Conservation (phyloP, 2,329 filamentous ascomycete species). For the Cladosporium sp. region DNA sequence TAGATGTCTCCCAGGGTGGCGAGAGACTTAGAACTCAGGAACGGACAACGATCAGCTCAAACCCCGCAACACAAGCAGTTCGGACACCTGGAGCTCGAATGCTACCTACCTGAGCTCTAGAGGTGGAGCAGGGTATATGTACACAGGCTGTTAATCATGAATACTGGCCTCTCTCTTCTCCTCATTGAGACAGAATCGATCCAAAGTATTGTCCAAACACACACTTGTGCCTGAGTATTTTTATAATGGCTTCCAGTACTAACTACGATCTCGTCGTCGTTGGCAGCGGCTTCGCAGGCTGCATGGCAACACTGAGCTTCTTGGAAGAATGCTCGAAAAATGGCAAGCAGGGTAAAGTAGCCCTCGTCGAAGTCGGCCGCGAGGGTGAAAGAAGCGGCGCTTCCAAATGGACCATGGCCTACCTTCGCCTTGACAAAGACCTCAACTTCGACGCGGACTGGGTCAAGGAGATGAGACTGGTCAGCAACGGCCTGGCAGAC, state of each 20-base stretch:
- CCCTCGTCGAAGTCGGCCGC: slow-evolving; percentile 43
- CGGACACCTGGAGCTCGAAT: slow-evolving; percentile 14
- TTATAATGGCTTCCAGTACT: slow-evolving; percentile 31
- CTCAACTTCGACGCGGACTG: slow-evolving; percentile 39
- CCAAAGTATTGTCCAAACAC: not conserved
- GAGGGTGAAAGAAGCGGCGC: slow-evolving; percentile 44
- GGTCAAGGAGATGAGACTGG: slow-evolving; percentile 39
- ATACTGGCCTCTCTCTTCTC: not conserved
- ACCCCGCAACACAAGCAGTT: slow-evolving; percentile 7
- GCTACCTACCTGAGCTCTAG: not conserved
- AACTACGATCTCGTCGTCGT: slow-evolving; percentile 44
- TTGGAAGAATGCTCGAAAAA: slow-evolving; percentile 41
- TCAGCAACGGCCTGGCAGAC: slow-evolving; percentile 42
- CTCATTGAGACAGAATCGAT: not conserved
- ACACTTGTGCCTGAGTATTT: not conserved
- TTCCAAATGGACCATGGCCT: slow-evolving; percentile 45
- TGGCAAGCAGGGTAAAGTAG: slow-evolving; percentile 40
- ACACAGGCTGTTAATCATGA: not conserved
- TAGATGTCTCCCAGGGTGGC: not conserved
- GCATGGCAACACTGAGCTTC: slow-evolving; percentile 44
- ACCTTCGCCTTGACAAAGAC: slow-evolving; percentile 43
- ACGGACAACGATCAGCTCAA: slow-evolving; percentile 14
- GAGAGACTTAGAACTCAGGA: not conserved
- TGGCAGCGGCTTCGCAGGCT: slow-evolving; percentile 44
- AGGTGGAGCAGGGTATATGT: not conserved